Conservation (phyloP, 306 rosid genomes). For the Sechiopsis laciniata region DNA sequence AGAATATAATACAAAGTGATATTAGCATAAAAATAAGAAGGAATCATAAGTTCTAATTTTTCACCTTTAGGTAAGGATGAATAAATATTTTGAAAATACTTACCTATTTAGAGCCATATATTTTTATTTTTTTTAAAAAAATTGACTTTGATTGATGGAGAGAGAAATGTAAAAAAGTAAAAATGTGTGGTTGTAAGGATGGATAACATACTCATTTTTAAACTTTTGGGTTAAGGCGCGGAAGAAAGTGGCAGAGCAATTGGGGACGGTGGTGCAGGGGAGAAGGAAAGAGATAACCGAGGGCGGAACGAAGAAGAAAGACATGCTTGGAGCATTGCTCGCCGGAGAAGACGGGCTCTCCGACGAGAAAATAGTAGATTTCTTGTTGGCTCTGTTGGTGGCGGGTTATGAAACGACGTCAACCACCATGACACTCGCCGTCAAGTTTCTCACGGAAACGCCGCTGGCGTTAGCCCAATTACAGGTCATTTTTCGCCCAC, state of each 20-base stretch:
- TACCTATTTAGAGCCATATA: no score
- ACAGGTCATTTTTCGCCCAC: constrained; percentile 42
- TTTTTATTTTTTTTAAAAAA: no score
- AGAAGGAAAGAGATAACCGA: constrained; percentile 47
- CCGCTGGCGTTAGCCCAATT: constrained; percentile 86
- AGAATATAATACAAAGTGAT: no score
- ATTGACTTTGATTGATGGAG: no score
- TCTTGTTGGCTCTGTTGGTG: constrained; percentile 75
- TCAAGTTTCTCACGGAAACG: constrained; percentile 84
- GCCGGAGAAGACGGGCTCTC: constrained; percentile 65
- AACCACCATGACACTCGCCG: constrained; percentile 89
- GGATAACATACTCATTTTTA: no score
- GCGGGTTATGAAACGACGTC: constrained; percentile 97
- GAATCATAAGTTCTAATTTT: no score
- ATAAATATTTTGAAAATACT: no score
- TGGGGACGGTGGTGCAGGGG: constrained; percentile 51
- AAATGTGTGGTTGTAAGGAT: no score
- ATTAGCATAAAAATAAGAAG: no score
- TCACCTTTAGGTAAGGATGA: no score
- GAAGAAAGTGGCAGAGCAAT: constrained; percentile 79
- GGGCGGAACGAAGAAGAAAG: constrained; percentile 38
- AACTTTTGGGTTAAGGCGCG: constrained; percentile 41
- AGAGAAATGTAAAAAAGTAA: no score
- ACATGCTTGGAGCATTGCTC: constrained; percentile 70
- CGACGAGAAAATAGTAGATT: constrained; percentile 81